Evolutionary conservation across 768 basidiomycete genomes (phyloP), one percentile per base, ranked within the genome.

Genomic region (Sporobolomyces roseus): DNA sequence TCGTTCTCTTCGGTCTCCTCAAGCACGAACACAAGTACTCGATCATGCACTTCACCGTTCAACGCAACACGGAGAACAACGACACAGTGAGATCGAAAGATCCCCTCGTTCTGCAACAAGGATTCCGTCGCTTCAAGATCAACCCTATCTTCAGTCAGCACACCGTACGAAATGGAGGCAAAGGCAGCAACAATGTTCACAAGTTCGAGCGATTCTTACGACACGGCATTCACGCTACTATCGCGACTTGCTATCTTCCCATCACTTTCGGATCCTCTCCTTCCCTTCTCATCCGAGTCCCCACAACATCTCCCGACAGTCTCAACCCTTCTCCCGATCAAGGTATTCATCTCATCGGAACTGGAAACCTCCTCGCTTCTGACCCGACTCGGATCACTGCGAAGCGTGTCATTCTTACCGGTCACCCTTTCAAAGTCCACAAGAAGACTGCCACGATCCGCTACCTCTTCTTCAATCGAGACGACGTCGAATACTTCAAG

Each of bases 1-100:
- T 93, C 72, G 81, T 86, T 38, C 76, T 93, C 16, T 91, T 93
- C 73, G 88, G 87, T 10, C 82, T 99, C 38, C 80, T 93, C 65
- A 89, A 92, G 77, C 93, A 99, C 78, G 96, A 99, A 75, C 93
- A 97, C 82, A 99, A 98, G 80, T 85, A 88, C 72, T 88, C 93
- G 10, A 89, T 92, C 25, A 81, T 93, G 25, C 91, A 98, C 78
- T 94, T 98, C 71, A 86, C 90, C 13, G 85, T 97, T 2, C 93
- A 93, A 79, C 82, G 94, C 35, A 97, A 98, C 74, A 98, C 94
- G 3, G 96, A 99, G 79, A 97, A 91, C 78, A 82, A 84, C 9
- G 90, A 84, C 32, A 87, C 89, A 16, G 89, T 99, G 33, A 84
- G 88, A 71, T 94, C 96, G 3, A 99, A 98, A 89, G 94, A 98